Conservation (phyloP, 2,329 filamentous ascomycete genomes). For the Fusarium solani-melongenae region DNA sequence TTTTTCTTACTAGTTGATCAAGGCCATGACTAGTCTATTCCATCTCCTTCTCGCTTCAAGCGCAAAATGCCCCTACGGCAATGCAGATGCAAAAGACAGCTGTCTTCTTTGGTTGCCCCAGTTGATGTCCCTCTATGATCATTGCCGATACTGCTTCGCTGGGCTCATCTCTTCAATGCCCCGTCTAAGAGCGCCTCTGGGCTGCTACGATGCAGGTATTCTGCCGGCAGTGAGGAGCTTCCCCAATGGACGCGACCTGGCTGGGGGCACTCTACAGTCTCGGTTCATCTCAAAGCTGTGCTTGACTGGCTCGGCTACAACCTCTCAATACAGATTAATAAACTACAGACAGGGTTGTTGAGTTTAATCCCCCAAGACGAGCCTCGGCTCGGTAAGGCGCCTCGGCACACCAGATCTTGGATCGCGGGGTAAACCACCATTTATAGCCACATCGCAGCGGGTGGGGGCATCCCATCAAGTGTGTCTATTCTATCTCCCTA, state of each 20-base stretch:
- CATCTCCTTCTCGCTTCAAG: too few species aligned
- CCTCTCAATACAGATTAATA: background rate
- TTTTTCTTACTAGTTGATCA: background rate
- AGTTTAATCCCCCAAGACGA: background rate
- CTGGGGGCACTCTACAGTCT: background rate
- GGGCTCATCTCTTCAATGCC: background rate
- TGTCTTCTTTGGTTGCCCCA: background rate
- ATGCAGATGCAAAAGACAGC: background rate
- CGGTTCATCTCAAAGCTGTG: background rate
- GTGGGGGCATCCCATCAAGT: background rate
- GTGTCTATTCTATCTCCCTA: background rate
- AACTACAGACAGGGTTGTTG: background rate
- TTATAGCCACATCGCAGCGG: slow-evolving; percentile 3
- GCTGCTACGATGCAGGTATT: background rate
- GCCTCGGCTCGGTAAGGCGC: background rate
- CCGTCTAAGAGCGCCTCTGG: background rate
- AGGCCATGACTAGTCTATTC: background rate
- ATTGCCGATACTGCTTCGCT: background rate
- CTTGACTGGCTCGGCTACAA: background rate
- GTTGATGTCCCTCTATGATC: background rate
- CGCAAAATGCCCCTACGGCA: background rate
- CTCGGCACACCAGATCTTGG: background rate
- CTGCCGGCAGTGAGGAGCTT: background rate
- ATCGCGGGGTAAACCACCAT: background rate
- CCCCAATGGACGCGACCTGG: background rate